Evolutionary conservation across 441 rosid genomes (phyloP).

Genomic region (Euphorbia corollata): DNA sequence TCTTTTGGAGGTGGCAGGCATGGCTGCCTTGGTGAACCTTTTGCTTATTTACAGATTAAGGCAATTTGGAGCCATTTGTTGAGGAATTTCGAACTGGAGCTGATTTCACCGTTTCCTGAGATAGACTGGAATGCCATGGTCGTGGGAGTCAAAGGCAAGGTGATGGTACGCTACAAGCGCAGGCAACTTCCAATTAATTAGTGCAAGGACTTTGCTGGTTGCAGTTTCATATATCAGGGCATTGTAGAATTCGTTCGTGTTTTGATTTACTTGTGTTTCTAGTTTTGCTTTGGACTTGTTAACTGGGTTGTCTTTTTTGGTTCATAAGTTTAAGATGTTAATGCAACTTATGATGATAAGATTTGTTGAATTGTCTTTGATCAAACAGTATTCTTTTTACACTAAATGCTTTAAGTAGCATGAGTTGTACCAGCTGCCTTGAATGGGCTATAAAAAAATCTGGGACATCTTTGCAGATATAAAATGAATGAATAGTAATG

Average conservation of each 20-base stretch:
- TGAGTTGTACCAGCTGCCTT: neutral
- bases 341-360: neutral
- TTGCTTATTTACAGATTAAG: constrained; percentile 96
- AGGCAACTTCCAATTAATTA: constrained; percentile 44
- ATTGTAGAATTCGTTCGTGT: constrained; percentile 5
- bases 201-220: neutral
- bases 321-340: neutral
- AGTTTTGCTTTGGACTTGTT: neutral
- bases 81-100: constrained; percentile 83
- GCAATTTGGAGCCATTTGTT: constrained; percentile 98
- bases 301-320: neutral
- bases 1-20: constrained; percentile 98
- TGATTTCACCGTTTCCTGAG: constrained; percentile 92
- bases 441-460: too few species aligned
- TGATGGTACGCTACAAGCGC: constrained; percentile 91
- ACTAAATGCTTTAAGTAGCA: neutral
- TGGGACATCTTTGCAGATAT: too few species aligned
- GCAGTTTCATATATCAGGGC: neutral
- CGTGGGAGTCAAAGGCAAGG: constrained; percentile 96
- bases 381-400: neutral
- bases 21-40: constrained; percentile 97
- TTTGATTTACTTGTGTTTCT: constrained; percentile 12
- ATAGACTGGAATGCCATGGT: constrained; percentile 99
- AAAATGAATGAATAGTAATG: neutral
- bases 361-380: neutral